Evolutionary conservation across 2,329 filamentous ascomycete species (phyloP), one percentile per base, ranked within the genome.

Genomic region (Torrubiellomyces zombiae): DNA sequence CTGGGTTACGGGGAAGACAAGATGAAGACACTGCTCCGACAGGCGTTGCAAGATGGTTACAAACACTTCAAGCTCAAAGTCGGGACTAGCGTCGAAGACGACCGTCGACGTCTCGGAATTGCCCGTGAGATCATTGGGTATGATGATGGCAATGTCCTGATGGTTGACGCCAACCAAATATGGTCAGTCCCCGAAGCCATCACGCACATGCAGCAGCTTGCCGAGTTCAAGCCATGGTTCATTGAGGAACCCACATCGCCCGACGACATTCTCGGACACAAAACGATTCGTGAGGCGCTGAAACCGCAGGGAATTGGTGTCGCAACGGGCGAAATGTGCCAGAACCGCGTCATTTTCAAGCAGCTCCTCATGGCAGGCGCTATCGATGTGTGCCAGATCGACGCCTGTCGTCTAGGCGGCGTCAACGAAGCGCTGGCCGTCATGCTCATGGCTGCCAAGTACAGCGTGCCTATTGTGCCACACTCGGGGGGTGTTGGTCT

Each of bases 351-450:
- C 36, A 70, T 92, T 42, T 92, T 92, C 68, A 93, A 92, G 64
- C 83, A 93, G 54, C 67, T 92, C 32, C 66, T 93, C 25, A 68
- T 75, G 46, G 60, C 70, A 3, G 76, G 76, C 25, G 80, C 82
- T 32, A 80, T 92, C 39, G 82, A 89, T 42, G 71, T 92, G 12
- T 82, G 81, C 47, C 83, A 93, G 52, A 78, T 89, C 39, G 83
- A 93, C 41, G 83, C 83, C 3, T 92, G 82, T 58, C 75, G 83
- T 14, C 66, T 93, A 38, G 83, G 83, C 20, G 82, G 83, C 33
- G 80, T 92, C 22, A 92, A 92, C 53, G 83, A 93, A 54, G 82
- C 86, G 14, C 63, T 93, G 14, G 82, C 83, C n/a, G 82, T 93
- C 20, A 55, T 93, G 18, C 64, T 93, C 21, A 76, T 93, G 56